Conservation (phyloP, 2,329 filamentous ascomycete species). For the Paracamarosporium sp. region DNA sequence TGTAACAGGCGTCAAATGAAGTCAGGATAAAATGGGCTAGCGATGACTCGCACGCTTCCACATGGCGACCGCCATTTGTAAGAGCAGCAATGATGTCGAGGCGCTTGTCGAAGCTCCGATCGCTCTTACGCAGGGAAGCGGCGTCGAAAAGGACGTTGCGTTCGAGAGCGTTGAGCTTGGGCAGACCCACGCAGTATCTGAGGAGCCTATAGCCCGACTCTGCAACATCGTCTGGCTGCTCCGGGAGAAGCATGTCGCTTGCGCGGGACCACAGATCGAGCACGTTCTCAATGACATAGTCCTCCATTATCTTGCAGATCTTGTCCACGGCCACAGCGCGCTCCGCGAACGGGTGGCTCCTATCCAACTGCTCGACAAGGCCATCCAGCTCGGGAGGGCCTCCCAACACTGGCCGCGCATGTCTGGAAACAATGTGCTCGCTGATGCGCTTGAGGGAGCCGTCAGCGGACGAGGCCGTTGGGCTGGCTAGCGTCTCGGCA, state of each 20-base stretch:
- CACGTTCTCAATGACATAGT: constrained; percentile 46
- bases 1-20: constrained; percentile 43
- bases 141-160: constrained; percentile 48
- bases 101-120: constrained; percentile 38
- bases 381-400: constrained; percentile 45
- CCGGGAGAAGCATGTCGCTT: constrained; percentile 44
- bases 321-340: constrained; percentile 38
- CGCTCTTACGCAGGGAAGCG: constrained; percentile 33
- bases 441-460: constrained; percentile 34
- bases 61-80: constrained; percentile 45
- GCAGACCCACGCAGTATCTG: constrained; percentile 38
- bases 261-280: constrained; percentile 46
- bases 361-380: constrained; percentile 40
- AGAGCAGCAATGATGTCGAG: constrained; percentile 45
- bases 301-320: constrained; percentile 42
- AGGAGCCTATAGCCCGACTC: constrained; percentile 45
- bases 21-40: constrained; percentile 41
- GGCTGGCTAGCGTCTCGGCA: constrained; percentile 28
- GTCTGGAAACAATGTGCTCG: constrained; percentile 26
- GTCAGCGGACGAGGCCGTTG: constrained; percentile 27
- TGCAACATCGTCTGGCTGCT: constrained; percentile 41
- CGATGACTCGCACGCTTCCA: constrained; percentile 46
- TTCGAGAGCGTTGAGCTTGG: constrained; percentile 43
- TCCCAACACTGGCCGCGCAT: constrained; percentile 33
- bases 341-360: constrained; percentile 31